These are phyloP conservation scores for Vicia sativa DNA, from an alignment of 306 rosid species.

Conservation along the genomic window DNA sequence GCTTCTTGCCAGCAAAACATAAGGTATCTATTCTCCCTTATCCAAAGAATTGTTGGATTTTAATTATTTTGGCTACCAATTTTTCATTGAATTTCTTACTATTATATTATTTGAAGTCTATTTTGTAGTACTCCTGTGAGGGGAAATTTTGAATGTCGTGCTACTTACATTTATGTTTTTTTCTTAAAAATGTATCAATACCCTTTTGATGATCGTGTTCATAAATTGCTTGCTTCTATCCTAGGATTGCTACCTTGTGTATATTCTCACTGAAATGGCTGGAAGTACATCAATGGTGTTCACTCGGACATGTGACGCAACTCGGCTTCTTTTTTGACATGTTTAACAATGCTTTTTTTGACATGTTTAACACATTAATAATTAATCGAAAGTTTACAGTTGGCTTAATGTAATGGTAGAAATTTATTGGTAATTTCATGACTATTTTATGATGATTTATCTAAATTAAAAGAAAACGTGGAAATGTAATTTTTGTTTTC, in stretches of 20 bases:
- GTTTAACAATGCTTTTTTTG: conserved; percentile 65
- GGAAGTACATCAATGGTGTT: conserved; percentile 86
- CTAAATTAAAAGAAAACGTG: conserved; percentile 6
- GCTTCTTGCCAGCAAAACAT: conserved; percentile 71
- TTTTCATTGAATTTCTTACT: conserved; percentile 6
- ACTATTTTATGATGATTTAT: background rate
- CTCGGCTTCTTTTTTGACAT: conserved; percentile 68
- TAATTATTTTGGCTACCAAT: conserved; percentile 2
- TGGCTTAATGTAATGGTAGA: no score
- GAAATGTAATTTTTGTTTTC: background rate
- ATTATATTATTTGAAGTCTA: background rate
- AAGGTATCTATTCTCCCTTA: conserved; percentile 55
- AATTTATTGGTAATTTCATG: conserved; percentile 15
- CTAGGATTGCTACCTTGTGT: conserved; percentile 89
- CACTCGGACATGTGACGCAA: conserved; percentile 87
- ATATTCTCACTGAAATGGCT: conserved; percentile 71
- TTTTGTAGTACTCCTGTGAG: background rate
- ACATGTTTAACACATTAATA: conserved; percentile 3
- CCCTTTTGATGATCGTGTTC: background rate
- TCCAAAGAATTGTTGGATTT: conserved; percentile 16
- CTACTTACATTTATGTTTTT: background rate
- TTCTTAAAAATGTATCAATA: background rate
- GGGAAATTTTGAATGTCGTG: background rate
- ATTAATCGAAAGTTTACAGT: no score
- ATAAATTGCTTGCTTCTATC: conserved; percentile 20